Percentiles rank a stretch among this genome's conserved stretches.
Evolutionary conservation across 106 monocot genomes (phyloP).

Genomic region (Narthecium ossifragum): DNA sequence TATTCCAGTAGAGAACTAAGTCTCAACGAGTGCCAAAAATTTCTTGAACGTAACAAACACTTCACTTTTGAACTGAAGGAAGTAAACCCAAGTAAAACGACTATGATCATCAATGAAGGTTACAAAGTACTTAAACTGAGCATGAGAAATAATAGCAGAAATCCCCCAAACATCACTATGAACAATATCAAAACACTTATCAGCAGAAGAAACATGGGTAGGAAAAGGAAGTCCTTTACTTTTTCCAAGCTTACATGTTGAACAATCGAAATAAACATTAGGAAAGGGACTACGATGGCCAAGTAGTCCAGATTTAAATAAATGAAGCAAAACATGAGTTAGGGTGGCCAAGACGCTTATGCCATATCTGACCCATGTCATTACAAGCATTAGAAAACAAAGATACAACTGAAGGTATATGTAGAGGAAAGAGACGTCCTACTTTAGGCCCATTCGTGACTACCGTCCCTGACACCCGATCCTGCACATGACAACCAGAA

Average conservation of each 20-base stretch:
- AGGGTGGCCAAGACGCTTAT: slow-evolving; percentile 4
- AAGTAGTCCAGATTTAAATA: neutral
- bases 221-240: slow-evolving; percentile 3
- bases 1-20: no score
- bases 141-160: neutral
- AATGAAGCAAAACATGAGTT: neutral
- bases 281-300: neutral
- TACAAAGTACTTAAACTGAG: slow-evolving; percentile 6
- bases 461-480: neutral
- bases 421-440: slow-evolving; percentile 2
- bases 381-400: neutral
- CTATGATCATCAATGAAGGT: slow-evolving; percentile 10
- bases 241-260: slow-evolving; percentile 6
- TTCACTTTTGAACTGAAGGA: neutral
- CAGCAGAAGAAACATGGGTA: neutral
- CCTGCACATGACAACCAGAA: no score
- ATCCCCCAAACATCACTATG: slow-evolving; percentile 1
- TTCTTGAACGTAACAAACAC: neutral
- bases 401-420: neutral
- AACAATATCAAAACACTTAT: slow-evolving; percentile 4
- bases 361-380: slow-evolving; percentile 1
- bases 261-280: neutral
- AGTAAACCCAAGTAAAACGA: slow-evolving; percentile 7
- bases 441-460: slow-evolving; percentile 4
- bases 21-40: slow-evolving; percentile 1